Evolutionary conservation across 2,329 filamentous ascomycete species (phyloP), one percentile per base, ranked within the genome.

Genomic region (Colletotrichum siamense): DNA sequence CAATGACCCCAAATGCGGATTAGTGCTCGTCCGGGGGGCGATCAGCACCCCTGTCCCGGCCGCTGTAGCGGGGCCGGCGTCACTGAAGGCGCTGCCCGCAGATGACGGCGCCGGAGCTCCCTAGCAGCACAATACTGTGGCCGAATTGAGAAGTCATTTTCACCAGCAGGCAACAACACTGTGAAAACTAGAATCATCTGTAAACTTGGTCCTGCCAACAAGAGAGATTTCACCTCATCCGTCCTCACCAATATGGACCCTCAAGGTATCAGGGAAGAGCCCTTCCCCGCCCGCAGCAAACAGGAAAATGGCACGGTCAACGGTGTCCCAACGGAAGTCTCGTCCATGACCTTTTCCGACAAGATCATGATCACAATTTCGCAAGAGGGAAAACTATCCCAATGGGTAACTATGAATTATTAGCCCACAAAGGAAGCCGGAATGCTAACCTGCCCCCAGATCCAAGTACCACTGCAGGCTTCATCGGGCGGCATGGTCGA

Each of bases 291-390:
- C 5, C 86, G 87, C 13, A 93, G 91, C 4, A 92, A 90, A 68
- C 88, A 89, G 77, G 88, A 88, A 16, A 88, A 89, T 2, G 93
- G 93, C 4, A 82, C 88, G 5, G 91, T 98, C 77, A 92, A 93
- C 77, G 92, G 92, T 34, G 84, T 93, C 26, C 84, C 89, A 44
- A 99, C 97, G 2, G 92, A 95, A 79, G 93, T 95, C 39, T 93
- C 92, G 52, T 90, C 90, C 13, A 88, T 96, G 70, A 92, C 89
- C 80, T 99, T 99, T 85, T 90, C 93, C 10, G 97, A 99, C 89
- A 98, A 95, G 85, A 95, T 99, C 80, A 87, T 99, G 80, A 88
- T 99, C 78, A 98, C 96, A 1, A 90, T 99, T 76, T 95, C 95
- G 1, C 97, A 99, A 86, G 91, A 94, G 77, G 96, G 96, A 8